Evolutionary conservation across 2,329 filamentous ascomycete genomes (phyloP), one percentile per base, ranked within the genome.

Genomic region (Xylariales sp.): DNA sequence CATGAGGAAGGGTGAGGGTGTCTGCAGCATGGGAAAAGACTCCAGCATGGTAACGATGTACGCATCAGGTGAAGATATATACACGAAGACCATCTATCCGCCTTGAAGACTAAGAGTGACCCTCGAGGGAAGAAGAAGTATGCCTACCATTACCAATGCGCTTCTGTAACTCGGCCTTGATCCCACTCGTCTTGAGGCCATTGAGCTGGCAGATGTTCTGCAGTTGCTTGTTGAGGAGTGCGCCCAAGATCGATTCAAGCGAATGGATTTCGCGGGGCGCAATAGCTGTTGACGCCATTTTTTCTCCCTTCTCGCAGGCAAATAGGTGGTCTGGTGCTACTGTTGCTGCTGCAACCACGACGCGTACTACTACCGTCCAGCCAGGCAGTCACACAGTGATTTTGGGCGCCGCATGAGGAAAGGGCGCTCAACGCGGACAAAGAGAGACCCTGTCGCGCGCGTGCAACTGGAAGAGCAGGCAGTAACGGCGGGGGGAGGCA

Each of bases 141-240:
- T 20, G 79, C 86, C 63, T 72, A 97, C 93, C 77, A 42, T 78
- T 70, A 46, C 84, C 78, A 44, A 96, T 85, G 52, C 91, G 83
- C 41, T 69, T 67, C 63, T 95, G 89, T 42, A 97, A 69, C 29
- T 85, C 77, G 23, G 81, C 78, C 70, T 98, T 98, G 53, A 93
- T 83, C 15, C 93, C 93, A 19, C 83, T 86, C 43, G 87, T 84
- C 48, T 78, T 76, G 24, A 95, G 69, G 32, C 81, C 76, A 65
- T 95, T 87, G 43, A 76, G 69, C 46, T 79, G 76, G 55, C 91
- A 85, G 48, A 97, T 83, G 37, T 73, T 73, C 52, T 88, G 86
- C 33, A 96, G 75, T 52, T 90, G 81, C 15, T 69, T 64, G 52
- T 79, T 79, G 20, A 76, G 62, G 16, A 80, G 59, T 11, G 61